Evolutionary conservation across 371 early-diverging fungal species (phyloP).

Genomic region (Mortierella sp.): DNA sequence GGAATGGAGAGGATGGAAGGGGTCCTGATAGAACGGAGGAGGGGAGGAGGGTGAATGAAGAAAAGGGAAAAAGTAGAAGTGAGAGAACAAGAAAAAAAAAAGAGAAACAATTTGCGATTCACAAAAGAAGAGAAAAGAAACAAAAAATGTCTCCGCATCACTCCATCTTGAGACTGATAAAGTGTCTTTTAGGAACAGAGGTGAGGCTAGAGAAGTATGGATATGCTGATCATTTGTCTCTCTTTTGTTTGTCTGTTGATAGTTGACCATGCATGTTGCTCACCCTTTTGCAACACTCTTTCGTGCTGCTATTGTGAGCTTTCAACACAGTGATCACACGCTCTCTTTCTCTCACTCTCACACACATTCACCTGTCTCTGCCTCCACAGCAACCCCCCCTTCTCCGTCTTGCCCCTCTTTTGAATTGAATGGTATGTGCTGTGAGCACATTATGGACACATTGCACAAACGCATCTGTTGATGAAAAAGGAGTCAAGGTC

Average conservation of each 20-base stretch:
- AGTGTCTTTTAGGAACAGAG: not conserved
- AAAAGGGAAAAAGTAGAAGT: not conserved
- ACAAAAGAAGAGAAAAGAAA: not conserved
- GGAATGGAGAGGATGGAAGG: too few species aligned
- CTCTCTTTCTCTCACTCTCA: not conserved
- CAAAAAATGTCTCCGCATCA: not conserved
- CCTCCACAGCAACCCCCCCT: not conserved
- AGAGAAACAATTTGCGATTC: not conserved
- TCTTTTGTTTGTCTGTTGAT: not conserved
- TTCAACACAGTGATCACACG: not conserved
- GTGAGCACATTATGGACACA: not conserved
- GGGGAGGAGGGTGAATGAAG: not conserved
- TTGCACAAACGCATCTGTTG: not conserved
- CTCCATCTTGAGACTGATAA: not conserved
- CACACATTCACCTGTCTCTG: not conserved
- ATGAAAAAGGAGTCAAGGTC: not conserved
- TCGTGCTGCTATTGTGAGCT: not conserved
- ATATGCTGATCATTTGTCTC: not conserved
- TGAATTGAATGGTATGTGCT: not conserved
- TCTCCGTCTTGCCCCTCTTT: not conserved
- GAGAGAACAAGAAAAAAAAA: not conserved
- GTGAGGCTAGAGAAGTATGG: not conserved
- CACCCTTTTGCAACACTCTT: too few species aligned
- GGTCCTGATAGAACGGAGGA: too few species aligned
- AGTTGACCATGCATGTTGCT: not conserved